Evolutionary conservation across 805 yeast species (phyloP).

Genomic region (Torulaspora microellipsoides): DNA sequence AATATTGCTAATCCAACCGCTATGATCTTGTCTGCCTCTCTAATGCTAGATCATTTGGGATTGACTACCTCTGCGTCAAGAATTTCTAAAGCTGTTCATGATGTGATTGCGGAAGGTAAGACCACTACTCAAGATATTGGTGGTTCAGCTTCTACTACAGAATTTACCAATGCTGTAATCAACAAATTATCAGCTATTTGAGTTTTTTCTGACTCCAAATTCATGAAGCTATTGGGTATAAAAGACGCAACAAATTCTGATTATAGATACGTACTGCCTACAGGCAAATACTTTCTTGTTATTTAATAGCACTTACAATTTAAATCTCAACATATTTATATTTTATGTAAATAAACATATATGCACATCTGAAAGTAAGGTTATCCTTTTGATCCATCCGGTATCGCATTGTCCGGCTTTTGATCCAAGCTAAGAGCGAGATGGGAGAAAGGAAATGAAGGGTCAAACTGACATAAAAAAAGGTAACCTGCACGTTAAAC

Average conservation of each 20-base stretch:
- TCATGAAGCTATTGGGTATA: not conserved
- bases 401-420: too few species aligned
- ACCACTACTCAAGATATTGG: conserved; percentile 86
- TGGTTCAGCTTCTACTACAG: conserved; percentile 84
- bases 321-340: too few species aligned
- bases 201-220: not conserved
- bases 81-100: conserved; percentile 84
- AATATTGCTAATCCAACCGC: conserved; percentile 98
- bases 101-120: conserved; percentile 84
- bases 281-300: too few species aligned
- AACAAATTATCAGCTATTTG: conserved; percentile 45
- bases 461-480: too few species aligned
- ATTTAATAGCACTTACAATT: too few species aligned
- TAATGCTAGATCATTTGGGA: conserved; percentile 94
- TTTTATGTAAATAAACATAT: too few species aligned
- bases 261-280: not conserved
- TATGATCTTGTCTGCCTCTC: conserved; percentile 84
- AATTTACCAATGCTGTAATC: conserved; percentile 89
- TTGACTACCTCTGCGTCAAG: conserved; percentile 78
- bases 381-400: too few species aligned
- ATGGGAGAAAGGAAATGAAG: too few species aligned
- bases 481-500: too few species aligned
- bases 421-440: too few species aligned
- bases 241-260: not conserved
- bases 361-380: too few species aligned